Conservation (phyloP, 306 rosid genomes). For the Trichosanthes cucumerina region DNA sequence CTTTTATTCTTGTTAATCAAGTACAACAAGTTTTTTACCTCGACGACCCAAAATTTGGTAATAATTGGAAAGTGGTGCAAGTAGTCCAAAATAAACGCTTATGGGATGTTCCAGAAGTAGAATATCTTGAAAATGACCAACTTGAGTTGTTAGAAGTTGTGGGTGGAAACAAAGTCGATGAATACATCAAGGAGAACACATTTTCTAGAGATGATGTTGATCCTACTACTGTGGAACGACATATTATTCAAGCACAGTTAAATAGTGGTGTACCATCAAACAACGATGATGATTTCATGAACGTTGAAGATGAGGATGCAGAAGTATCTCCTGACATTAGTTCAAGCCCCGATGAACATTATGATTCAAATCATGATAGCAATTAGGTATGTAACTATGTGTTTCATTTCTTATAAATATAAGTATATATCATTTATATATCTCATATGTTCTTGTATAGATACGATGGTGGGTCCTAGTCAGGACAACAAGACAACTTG, state of each 20-base stretch:
- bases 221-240: not conserved
- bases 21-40: slow-evolving; percentile 8
- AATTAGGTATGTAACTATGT: no score
- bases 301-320: no score
- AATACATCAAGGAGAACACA: not conserved
- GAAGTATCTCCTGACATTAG: not conserved
- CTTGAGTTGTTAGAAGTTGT: not conserved
- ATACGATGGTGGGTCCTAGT: no score
- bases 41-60: not conserved
- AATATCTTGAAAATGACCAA: not conserved
- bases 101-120: not conserved
- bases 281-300: not conserved
- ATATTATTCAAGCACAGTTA: not conserved
- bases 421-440: no score
- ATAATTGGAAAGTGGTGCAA: not conserved
- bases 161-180: not conserved
- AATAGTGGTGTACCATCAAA: no score
- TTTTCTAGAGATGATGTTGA: not conserved
- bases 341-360: not conserved
- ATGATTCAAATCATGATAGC: not conserved
- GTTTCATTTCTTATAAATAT: no score
- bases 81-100: not conserved
- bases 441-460: no score
- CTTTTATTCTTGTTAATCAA: not conserved
- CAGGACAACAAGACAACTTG: no score